A percentile compares a stretch with the other conserved stretches of the same genome.
phyloP scores from a whole-genome alignment of 2,329 filamentous ascomycete species.

The Cladosporium velox region DNA sequence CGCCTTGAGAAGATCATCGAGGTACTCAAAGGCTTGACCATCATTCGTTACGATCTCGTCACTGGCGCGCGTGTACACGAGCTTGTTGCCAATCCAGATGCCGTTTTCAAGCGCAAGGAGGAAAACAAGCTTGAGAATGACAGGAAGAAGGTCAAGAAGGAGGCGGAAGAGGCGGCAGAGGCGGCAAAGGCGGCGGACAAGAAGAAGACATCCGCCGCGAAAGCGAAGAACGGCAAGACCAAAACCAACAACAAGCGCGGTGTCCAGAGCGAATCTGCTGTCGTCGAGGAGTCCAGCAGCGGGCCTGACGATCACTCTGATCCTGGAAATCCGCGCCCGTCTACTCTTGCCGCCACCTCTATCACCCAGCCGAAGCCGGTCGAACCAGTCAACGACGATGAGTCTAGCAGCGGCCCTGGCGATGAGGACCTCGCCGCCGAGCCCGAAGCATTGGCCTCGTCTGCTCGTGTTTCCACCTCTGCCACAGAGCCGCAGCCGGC shows the following conservation, averaged over 20 bases:
- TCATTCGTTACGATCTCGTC: not conserved
- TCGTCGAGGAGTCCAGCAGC: not conserved
- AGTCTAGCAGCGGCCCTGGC: not conserved
- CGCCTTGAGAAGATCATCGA: not conserved
- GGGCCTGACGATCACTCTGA: not conserved
- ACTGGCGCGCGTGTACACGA: not conserved
- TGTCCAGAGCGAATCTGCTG: not conserved
- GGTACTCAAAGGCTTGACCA: not conserved
- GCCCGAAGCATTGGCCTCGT: too few relatives aligned
- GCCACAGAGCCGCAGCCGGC: too few relatives aligned
- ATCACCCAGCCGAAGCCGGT: not conserved
- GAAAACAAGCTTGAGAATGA: constrained; percentile 4
- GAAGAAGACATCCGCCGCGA: not conserved
- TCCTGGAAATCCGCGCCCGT: not conserved
- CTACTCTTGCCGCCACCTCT: not conserved
- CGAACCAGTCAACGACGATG: not conserved
- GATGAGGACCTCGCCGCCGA: too few relatives aligned
- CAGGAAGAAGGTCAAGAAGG: not conserved
- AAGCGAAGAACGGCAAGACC: not conserved
- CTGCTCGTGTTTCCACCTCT: not conserved
- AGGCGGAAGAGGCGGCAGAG: not conserved
- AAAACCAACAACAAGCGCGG: not conserved
- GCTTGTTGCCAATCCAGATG: not conserved
- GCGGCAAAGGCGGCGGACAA: not conserved
- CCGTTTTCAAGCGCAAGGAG: constrained; percentile 1